Evolutionary conservation across 768 basidiomycete species (phyloP).

Genomic region (Amanita pallidorosea): DNA sequence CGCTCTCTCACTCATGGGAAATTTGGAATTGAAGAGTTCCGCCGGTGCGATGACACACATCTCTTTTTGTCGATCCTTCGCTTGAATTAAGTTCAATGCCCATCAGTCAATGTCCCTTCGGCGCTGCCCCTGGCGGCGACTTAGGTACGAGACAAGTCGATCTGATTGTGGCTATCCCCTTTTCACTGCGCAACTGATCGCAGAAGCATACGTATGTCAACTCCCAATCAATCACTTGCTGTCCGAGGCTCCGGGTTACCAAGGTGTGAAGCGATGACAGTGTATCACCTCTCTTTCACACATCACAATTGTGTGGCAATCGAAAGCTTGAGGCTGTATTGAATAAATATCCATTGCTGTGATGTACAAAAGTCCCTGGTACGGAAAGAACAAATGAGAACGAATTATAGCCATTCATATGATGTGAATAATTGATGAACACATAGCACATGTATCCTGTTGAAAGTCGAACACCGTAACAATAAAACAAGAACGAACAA

Average conservation of each 20-base stretch:
- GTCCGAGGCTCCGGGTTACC: background rate
- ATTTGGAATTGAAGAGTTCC: too few relatives aligned
- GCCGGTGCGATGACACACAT: background rate
- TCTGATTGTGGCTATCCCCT: background rate
- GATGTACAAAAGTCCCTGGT: background rate
- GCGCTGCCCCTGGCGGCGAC: background rate
- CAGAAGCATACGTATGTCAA: background rate
- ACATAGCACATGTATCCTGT: background rate
- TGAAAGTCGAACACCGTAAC: background rate
- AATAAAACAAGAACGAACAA: background rate
- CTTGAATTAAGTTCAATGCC: background rate
- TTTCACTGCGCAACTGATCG: background rate
- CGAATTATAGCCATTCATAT: background rate
- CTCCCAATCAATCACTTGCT: background rate
- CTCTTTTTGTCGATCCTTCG: background rate
- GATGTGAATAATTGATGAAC: background rate
- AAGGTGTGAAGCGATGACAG: background rate
- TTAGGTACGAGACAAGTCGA: background rate
- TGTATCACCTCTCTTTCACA: too few relatives aligned
- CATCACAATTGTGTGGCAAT: background rate
- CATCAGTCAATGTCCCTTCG: background rate
- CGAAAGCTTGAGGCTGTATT: background rate
- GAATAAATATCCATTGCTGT: background rate
- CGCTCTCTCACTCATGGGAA: too few relatives aligned
- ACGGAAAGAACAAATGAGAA: too few relatives aligned